phyloP scores from a whole-genome alignment of 805 yeast species.

The Saccharomyces eubayanus region DNA sequence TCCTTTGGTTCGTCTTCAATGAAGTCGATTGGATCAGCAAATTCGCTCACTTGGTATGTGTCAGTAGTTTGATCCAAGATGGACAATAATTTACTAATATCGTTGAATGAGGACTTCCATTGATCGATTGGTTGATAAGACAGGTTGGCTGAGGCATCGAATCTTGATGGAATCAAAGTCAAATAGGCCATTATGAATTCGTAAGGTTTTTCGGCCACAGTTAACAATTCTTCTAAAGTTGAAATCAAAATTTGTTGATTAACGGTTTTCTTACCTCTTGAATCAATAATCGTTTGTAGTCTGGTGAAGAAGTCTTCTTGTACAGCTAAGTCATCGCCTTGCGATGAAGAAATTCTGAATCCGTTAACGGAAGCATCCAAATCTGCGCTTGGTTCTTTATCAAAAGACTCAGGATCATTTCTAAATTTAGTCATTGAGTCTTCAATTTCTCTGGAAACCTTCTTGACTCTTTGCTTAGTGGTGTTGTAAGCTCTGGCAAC shows the following conservation, averaged over 20 bases:
- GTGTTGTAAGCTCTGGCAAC: slow-evolving; percentile 83
- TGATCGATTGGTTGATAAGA: slow-evolving; percentile 67
- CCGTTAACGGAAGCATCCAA: slow-evolving; percentile 22
- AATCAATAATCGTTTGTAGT: slow-evolving; percentile 67
- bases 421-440: slow-evolving; percentile 50
- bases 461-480: slow-evolving; percentile 79
- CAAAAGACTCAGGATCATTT: slow-evolving; percentile 68
- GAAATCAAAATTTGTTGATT: slow-evolving; percentile 73
- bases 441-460: slow-evolving; percentile 63
- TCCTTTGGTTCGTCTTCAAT: slow-evolving; percentile 66
- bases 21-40: slow-evolving; percentile 62
- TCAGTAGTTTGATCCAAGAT: slow-evolving; percentile 55
- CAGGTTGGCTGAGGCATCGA: slow-evolving; percentile 64
- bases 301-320: slow-evolving; percentile 57
- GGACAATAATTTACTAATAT: slow-evolving; percentile 53
- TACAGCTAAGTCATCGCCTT: slow-evolving; percentile 24
- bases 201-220: slow-evolving; percentile 50
- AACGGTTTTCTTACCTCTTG: slow-evolving; percentile 92
- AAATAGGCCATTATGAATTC: slow-evolving; percentile 72
- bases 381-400: slow-evolving; percentile 38
- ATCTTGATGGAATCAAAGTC: slow-evolving; percentile 78
- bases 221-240: slow-evolving; percentile 53
- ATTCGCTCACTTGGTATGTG: slow-evolving; percentile 65
- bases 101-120: slow-evolving; percentile 66
- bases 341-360: slow-evolving; percentile 29